Percentiles rank a stretch among this genome's conserved stretches.
phyloP scores from a whole-genome alignment of 345 rosid species.

The sweet orange (Citrus sinensis) region DNA sequence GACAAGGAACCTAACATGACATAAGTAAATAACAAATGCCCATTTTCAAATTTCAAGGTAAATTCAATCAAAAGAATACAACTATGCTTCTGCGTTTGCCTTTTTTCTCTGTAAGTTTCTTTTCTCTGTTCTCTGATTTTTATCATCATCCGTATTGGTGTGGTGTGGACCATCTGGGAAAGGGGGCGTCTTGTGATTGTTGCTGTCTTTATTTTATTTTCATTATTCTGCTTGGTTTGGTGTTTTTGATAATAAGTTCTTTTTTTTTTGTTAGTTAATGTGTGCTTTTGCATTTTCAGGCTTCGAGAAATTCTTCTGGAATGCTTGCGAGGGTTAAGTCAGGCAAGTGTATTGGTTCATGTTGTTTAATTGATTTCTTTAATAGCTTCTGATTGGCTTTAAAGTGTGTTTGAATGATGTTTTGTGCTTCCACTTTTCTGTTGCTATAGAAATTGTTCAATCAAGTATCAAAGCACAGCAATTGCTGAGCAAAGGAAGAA shows the following conservation, averaged over 20 bases:
- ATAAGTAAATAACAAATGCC: background rate
- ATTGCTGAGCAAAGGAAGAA: constrained; percentile 19
- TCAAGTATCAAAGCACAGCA: constrained; percentile 13
- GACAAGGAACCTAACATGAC: background rate
- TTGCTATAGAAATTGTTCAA: constrained; percentile 25
- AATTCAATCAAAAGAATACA: background rate
- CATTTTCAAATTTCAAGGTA: background rate
- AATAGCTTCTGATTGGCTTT: background rate
- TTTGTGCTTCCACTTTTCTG: background rate
- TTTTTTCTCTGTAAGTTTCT: background rate
- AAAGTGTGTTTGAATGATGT: background rate
- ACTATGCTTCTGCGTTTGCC: constrained; percentile 6
- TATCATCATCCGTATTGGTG: no score
- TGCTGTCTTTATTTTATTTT: no score
- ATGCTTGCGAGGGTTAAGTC: constrained; percentile 21
- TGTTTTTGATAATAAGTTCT: no score
- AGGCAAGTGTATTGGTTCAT: constrained; percentile 32
- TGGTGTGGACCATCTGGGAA: no score
- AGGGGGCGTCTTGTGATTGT: no score
- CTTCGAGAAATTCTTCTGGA: constrained; percentile 18
- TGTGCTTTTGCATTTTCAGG: constrained; percentile 20
- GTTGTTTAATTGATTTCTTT: background rate
- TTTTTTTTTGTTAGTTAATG: background rate
- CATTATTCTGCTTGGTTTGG: no score
- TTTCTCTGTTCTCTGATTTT: no score